phyloP scores from a whole-genome alignment of 352 stramenopile genomes.

The Pythium phragmiticola region DNA sequence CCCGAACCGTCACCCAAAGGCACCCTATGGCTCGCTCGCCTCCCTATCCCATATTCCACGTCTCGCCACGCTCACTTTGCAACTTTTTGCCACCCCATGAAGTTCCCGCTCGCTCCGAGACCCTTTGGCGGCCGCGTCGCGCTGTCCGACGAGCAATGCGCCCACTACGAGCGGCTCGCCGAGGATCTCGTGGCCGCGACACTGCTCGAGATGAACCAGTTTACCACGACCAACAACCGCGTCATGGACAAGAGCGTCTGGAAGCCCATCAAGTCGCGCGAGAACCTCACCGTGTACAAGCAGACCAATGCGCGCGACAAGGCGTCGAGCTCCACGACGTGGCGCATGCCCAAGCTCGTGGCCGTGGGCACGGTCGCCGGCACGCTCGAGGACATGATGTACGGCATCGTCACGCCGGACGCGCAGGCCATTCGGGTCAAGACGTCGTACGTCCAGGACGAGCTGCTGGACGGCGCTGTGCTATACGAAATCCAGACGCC shows the following conservation, averaged over 20 bases:
- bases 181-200: neutral
- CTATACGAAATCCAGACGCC: conserved; percentile 42
- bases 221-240: conserved; percentile 19
- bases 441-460: conserved; percentile 27
- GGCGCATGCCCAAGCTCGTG: conserved; percentile 42
- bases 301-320: neutral
- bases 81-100: too few species aligned
- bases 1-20: too few species aligned
- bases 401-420: conserved; percentile 40
- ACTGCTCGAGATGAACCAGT: too few species aligned
- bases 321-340: conserved; percentile 20
- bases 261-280: conserved; percentile 39
- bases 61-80: too few species aligned
- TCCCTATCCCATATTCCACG: too few species aligned
- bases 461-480: conserved; percentile 28
- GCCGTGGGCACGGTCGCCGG: conserved; percentile 48
- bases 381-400: conserved; percentile 64
- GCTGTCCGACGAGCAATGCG: neutral
- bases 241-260: conserved; percentile 35
- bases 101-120: too few species aligned
- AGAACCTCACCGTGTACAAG: conserved; percentile 34
- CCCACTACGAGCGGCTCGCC: neutral
- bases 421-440: conserved; percentile 36
- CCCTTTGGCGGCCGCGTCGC: too few species aligned
- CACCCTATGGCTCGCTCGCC: too few species aligned